phyloP scores from a whole-genome alignment of 306 rosid genomes.

The Ammopiptanthus mongolicus region DNA sequence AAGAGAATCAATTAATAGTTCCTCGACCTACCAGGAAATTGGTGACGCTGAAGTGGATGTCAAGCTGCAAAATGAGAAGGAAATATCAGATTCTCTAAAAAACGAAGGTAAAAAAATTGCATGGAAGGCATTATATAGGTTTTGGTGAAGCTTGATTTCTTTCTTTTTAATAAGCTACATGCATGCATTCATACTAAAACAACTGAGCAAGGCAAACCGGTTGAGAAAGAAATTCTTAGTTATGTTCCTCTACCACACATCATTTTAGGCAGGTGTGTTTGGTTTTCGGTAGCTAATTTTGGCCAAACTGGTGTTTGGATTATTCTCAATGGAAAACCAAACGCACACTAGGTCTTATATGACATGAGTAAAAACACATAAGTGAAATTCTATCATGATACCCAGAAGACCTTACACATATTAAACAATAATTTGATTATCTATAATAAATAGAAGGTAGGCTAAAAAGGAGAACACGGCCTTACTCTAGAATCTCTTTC shows the following conservation, averaged over 20 bases:
- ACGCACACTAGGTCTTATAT: too few species aligned
- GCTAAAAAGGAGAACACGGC: constrained; percentile 11
- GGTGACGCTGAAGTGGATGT: constrained; percentile 39
- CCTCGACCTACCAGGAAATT: constrained; percentile 46
- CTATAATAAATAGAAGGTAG: too few species aligned
- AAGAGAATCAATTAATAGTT: not conserved
- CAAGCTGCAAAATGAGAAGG: constrained; percentile 47
- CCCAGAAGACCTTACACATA: too few species aligned
- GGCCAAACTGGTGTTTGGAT: too few species aligned
- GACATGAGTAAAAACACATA: too few species aligned
- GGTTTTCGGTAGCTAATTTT: too few species aligned
- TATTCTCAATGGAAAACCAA: too few species aligned
- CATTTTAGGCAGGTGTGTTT: too few species aligned
- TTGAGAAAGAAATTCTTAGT: not conserved
- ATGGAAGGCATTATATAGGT: not conserved
- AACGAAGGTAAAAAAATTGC: not conserved
- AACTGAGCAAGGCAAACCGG: not conserved
- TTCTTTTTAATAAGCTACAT: not conserved
- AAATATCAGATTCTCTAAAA: not conserved
- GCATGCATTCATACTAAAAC: not conserved
- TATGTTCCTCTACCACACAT: not conserved
- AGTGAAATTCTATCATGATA: not conserved
- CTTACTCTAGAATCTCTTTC: constrained; percentile 81
- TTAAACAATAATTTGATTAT: too few species aligned
- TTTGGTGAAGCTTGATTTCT: not conserved